Conservation (phyloP, 306 rosid species). For the Lupinus albus region DNA sequence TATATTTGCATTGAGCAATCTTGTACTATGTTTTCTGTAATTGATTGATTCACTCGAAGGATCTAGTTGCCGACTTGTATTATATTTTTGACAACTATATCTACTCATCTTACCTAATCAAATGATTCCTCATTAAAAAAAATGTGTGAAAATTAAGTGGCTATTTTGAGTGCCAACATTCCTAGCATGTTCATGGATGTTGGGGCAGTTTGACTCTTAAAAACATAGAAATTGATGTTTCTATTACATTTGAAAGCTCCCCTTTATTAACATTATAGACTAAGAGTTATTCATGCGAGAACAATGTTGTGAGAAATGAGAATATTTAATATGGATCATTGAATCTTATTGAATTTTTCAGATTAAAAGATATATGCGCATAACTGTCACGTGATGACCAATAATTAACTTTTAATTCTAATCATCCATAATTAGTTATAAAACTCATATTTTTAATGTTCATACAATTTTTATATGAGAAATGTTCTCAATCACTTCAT, state of each 20-base stretch:
- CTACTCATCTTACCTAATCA: background rate
- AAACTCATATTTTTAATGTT: no score
- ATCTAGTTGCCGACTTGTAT: conserved; percentile 6
- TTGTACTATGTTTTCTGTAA: conserved; percentile 1
- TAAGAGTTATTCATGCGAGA: no score
- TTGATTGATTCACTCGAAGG: background rate
- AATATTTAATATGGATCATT: no score
- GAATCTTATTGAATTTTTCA: no score
- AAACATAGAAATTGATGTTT: background rate
- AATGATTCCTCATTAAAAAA: background rate
- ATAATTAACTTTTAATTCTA: no score
- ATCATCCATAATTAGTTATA: no score
- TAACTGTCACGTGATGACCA: no score
- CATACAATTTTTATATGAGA: no score
- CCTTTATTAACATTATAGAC: no score
- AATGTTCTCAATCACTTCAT: no score
- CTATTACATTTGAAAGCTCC: background rate
- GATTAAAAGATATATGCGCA: no score
- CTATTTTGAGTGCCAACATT: conserved; percentile 6
- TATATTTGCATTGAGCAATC: background rate
- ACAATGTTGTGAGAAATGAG: no score
- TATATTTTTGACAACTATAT: conserved; percentile 12
- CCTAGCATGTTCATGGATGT: background rate
- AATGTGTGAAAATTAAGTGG: background rate
- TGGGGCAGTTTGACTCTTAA: background rate